Percentiles rank a stretch among this genome's conserved stretches.
Conservation (phyloP, 2,329 filamentous ascomycete species). For the Colletotrichum gloeosporioides region DNA sequence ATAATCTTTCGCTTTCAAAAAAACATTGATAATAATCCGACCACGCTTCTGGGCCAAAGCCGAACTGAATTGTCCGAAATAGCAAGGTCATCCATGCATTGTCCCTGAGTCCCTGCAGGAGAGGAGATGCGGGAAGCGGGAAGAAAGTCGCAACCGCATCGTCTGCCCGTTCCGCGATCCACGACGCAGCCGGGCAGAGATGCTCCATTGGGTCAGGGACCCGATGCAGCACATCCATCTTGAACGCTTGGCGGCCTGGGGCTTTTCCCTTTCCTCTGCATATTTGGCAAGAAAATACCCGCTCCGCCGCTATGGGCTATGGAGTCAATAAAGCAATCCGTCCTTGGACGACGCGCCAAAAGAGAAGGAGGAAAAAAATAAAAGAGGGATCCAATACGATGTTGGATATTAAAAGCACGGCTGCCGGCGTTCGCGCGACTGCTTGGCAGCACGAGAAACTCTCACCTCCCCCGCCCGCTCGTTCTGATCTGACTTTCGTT, state of each 20-base stretch:
- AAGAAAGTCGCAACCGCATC: neutral
- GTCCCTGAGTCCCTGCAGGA: neutral
- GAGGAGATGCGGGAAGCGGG: neutral
- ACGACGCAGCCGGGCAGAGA: neutral
- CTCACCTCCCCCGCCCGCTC: neutral
- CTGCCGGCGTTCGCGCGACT: neutral
- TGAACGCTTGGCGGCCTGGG: neutral
- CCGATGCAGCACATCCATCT: constrained; percentile 9
- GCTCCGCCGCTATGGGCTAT: neutral
- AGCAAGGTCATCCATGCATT: neutral
- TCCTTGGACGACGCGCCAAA: neutral
- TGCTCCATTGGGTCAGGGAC: constrained; percentile 9
- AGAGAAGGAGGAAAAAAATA: neutral
- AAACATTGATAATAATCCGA: neutral
- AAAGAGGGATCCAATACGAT: neutral
- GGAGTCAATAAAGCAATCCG: neutral
- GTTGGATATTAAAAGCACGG: neutral
- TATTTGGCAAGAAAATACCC: neutral
- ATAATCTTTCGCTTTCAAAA: neutral
- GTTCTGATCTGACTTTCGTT: neutral
- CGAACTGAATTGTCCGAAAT: neutral
- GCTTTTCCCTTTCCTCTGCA: neutral
- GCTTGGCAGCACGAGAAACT: neutral
- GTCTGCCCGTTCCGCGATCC: neutral
- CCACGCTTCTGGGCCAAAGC: neutral